phyloP scores from a whole-genome alignment of 441 rosid genomes.

The Dalechampia spathulata region DNA sequence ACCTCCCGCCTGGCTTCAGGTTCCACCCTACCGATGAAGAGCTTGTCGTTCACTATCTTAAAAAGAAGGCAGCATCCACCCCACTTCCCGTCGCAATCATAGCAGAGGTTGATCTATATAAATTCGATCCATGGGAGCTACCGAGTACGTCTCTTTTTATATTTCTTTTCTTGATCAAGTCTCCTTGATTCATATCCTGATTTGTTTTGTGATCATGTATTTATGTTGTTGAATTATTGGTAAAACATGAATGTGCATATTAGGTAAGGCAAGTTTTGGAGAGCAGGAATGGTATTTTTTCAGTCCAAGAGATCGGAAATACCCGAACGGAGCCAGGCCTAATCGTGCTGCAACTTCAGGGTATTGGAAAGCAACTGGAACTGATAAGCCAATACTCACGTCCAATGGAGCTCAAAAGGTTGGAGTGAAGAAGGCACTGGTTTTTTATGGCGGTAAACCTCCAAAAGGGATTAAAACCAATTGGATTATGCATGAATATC shows the following conservation, averaged over 20 bases:
- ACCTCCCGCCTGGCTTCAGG: slow-evolving; percentile 89
- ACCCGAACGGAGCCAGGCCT: slow-evolving; percentile 89
- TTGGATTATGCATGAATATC: slow-evolving; percentile 98
- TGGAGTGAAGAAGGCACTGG: slow-evolving; percentile 89
- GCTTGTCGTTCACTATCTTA: slow-evolving; percentile 84
- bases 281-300: slow-evolving; percentile 95
- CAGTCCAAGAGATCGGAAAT: slow-evolving; percentile 84
- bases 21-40: slow-evolving; percentile 97
- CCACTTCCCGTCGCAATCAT: slow-evolving; percentile 81
- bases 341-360: slow-evolving; percentile 95
- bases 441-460: slow-evolving; percentile 87
- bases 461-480: slow-evolving; percentile 84
- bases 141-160: slow-evolving; percentile 38
- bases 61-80: slow-evolving; percentile 61
- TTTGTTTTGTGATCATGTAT: too few species aligned
- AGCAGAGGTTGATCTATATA: slow-evolving; percentile 92
- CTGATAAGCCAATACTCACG: slow-evolving; percentile 75
- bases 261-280: slow-evolving; percentile 85
- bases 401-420: slow-evolving; percentile 55
- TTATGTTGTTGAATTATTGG: too few species aligned
- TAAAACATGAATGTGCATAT: too few species aligned
- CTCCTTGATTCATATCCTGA: too few species aligned
- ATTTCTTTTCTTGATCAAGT: too few species aligned
- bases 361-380: slow-evolving; percentile 96
- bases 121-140: slow-evolving; percentile 95